Evolutionary conservation across 2,329 filamentous ascomycete genomes (phyloP), one percentile per base, ranked within the genome.

Genomic region (Fusarium penzigii): DNA sequence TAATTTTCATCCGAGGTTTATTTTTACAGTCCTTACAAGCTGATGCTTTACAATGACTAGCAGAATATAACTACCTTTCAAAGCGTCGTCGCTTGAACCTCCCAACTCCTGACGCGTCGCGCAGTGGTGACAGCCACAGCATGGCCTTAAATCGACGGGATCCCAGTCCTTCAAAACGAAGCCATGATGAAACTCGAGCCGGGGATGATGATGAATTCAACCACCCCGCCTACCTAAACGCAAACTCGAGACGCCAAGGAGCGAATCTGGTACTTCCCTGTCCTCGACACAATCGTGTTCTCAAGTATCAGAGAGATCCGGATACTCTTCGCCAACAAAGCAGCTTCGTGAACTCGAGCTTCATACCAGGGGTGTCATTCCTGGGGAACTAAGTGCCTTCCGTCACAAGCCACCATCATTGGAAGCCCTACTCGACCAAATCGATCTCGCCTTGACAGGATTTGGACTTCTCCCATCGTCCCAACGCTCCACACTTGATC

Each of bases 261-360:
- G 43, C 3, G 53, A 51, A 38, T 56, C 53, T n/a, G 17, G 38
- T 16, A 43, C 32, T 17, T 56, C 53, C 12, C 39, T 56, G 8
- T 3, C 52, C 3, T 51, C 48, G 11, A 17, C 48, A 40, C 47
- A 49, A 42, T 51, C 48, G 13, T 29, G 14, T 3, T 46, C 11
- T 14, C 43, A 51, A 46, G 32, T 25, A 14, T 45, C 40, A 25
- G 39, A 45, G 17, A n/a, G 34, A 44, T 55, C 52, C 6, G 47
- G 48, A 11, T 44, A 50, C 16, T 54, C 48, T 12, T 55, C 52
- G 14, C 52, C 49, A 34, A 17, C 42, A 10, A 55, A 55, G 16
- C 48, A 55, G 29, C 39, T 55, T 16, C 32, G 34, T 13, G 49
- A 32, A 4, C 52, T 55, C 1, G 45, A 48, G 13, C 39, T 20